Evolutionary conservation across 768 basidiomycete species (phyloP).

Genomic region (Kwoniella sp.): DNA sequence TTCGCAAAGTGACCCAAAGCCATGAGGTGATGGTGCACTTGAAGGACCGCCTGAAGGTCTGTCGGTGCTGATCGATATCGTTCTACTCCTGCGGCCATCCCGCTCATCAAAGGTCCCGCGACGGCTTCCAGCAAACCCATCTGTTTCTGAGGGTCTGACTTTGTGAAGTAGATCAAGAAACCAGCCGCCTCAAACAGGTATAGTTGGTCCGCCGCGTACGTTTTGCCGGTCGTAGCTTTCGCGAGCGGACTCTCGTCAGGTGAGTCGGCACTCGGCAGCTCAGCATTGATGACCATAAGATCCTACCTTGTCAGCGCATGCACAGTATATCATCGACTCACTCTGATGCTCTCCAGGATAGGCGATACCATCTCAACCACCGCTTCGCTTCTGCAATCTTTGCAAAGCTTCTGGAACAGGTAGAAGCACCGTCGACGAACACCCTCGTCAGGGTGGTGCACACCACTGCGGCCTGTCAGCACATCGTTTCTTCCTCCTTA

Average conservation of each 20-base stretch:
- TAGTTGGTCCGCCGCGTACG: slow-evolving; percentile 81
- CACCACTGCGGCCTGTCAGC: slow-evolving; percentile 64
- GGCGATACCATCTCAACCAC: slow-evolving; percentile 69
- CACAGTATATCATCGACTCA: slow-evolving; percentile 30
- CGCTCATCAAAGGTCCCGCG: slow-evolving; percentile 77
- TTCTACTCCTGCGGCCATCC: slow-evolving; percentile 61
- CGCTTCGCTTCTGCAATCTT: slow-evolving; percentile 76
- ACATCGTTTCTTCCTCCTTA: background rate
- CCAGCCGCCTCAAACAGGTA: slow-evolving; percentile 94
- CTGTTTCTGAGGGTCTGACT: slow-evolving; percentile 68
- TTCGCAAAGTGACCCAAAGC: slow-evolving; percentile 92
- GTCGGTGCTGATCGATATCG: slow-evolving; percentile 64
- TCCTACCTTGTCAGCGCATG: slow-evolving; percentile 61
- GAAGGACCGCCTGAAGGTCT: slow-evolving; percentile 77
- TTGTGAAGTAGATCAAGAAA: slow-evolving; percentile 76
- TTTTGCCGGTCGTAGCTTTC: slow-evolving; percentile 75
- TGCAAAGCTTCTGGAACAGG: slow-evolving; percentile 88
- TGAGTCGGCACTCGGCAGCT: slow-evolving; percentile 76
- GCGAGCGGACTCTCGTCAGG: slow-evolving; percentile 65
- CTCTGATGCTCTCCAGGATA: slow-evolving; percentile 64
- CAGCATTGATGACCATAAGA: slow-evolving; percentile 72
- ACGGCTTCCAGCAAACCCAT: slow-evolving; percentile 66
- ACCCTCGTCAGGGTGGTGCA: slow-evolving; percentile 73
- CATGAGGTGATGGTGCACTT: slow-evolving; percentile 90
- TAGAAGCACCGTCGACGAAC: slow-evolving; percentile 83